phyloP scores from a whole-genome alignment of 768 basidiomycete genomes.

The Solioccasus polychromus region DNA sequence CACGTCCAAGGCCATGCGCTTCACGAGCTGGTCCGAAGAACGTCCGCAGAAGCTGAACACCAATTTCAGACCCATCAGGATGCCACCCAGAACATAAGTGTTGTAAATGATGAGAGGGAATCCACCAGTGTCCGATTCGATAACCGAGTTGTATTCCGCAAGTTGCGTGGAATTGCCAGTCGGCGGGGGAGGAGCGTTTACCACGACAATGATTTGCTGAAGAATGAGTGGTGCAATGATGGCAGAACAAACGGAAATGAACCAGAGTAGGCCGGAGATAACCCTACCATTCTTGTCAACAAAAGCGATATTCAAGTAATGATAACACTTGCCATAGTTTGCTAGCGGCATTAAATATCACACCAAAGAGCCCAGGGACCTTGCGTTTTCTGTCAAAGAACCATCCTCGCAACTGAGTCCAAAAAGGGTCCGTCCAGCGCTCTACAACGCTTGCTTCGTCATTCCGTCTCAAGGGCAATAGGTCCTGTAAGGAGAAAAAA shows the following conservation, averaged over 20 bases:
- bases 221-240: slow-evolving; percentile 25
- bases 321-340: slow-evolving; percentile 13
- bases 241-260: slow-evolving; percentile 20
- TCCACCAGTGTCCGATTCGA: slow-evolving; percentile 25
- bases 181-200: slow-evolving; percentile 18
- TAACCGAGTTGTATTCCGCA: slow-evolving; percentile 17
- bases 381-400: slow-evolving; percentile 15
- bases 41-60: slow-evolving; percentile 26
- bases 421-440: slow-evolving; percentile 24
- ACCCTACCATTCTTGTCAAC: slow-evolving; percentile 13
- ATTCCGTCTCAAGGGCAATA: slow-evolving; percentile 24
- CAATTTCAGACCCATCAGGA: slow-evolving; percentile 26
- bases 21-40: slow-evolving; percentile 28
- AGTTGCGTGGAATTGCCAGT: slow-evolving; percentile 18
- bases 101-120: slow-evolving; percentile 26
- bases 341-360: slow-evolving; percentile 16
- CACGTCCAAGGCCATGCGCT: slow-evolving; percentile 28
- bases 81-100: slow-evolving; percentile 23
- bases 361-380: slow-evolving; percentile 15
- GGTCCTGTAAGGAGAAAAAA: slow-evolving; percentile 16
- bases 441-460: slow-evolving; percentile 25
- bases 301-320: not conserved
- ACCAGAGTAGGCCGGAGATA: slow-evolving; percentile 28
- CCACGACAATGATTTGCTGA: slow-evolving; percentile 28
- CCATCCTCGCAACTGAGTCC: slow-evolving; percentile 19